Conservation (phyloP, 306 rosid species). For the Prunus salicina region DNA sequence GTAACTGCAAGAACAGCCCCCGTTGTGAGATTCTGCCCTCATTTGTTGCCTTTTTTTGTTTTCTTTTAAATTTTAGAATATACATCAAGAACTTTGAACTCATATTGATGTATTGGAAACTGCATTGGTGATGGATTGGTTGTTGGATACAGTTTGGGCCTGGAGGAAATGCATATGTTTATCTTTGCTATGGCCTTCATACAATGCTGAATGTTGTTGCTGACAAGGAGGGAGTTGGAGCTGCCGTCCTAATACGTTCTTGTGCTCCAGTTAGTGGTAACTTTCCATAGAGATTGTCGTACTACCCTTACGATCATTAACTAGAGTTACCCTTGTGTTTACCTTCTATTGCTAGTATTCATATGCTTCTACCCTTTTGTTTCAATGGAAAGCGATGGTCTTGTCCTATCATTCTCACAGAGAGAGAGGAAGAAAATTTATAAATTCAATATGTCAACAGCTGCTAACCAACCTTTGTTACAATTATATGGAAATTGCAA, state of each 20-base stretch:
- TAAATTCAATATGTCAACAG: no score
- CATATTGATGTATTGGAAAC: neutral
- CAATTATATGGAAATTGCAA: neutral
- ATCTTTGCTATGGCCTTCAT: constrained; percentile 86
- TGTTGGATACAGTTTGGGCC: constrained; percentile 65
- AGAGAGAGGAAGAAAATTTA: neutral
- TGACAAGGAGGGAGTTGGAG: constrained; percentile 83
- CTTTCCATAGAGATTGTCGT: neutral
- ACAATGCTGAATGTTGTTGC: constrained; percentile 83
- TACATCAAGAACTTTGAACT: neutral
- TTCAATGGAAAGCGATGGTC: neutral
- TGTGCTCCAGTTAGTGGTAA: constrained; percentile 90
- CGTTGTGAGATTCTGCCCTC: constrained; percentile 50
- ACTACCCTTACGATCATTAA: neutral
- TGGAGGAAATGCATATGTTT: constrained; percentile 88
- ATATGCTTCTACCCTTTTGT: neutral
- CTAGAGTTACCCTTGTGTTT: neutral
- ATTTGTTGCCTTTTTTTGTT: neutral
- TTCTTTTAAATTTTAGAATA: neutral
- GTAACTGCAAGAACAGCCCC: constrained; percentile 89
- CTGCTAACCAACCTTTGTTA: neutral
- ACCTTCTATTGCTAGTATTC: neutral
- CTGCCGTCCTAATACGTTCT: constrained; percentile 85
- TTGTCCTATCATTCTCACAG: neutral
- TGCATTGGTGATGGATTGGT: neutral